These are phyloP conservation scores for Wickerhamiella sorbophila DNA, from an alignment of 805 yeast genomes.

Conservation along the genomic window DNA sequence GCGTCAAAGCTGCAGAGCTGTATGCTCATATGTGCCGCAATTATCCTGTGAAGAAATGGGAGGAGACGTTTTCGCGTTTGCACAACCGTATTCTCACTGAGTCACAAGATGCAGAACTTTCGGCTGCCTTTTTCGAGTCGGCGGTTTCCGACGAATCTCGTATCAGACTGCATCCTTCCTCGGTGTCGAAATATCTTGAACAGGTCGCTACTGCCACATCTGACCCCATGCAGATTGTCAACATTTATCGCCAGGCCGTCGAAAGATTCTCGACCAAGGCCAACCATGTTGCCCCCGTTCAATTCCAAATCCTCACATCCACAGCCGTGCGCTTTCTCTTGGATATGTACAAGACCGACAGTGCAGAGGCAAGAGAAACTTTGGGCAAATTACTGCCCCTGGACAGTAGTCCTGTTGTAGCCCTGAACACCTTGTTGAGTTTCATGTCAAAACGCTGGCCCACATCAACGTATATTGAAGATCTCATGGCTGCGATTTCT, in stretches of 20 bases:
- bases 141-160: conserved; percentile 10
- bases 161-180: conserved; percentile 17
- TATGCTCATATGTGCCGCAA: conserved; percentile 13
- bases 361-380: neutral
- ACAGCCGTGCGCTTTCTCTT: conserved; percentile 9
- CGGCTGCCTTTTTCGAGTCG: conserved; percentile 13
- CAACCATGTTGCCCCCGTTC: neutral
- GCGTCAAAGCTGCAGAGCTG: conserved; percentile 13
- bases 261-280: conserved; percentile 6
- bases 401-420: conserved; percentile 5
- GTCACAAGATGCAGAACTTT: conserved; percentile 11
- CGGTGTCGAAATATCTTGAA: conserved; percentile 14
- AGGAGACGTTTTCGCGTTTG: conserved; percentile 11
- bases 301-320: conserved; percentile 10
- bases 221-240: conserved; percentile 9
- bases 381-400: neutral
- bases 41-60: conserved; percentile 10
- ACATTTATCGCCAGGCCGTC: conserved; percentile 8
- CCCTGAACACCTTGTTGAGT: conserved; percentile 13
- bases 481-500: conserved; percentile 7
- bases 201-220: conserved; percentile 6
- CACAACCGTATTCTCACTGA: conserved; percentile 18
- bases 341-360: conserved; percentile 4
- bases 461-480: conserved; percentile 8
- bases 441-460: conserved; percentile 15